These are phyloP conservation scores for Fusarium humuli DNA, from an alignment of 2,329 filamentous ascomycete species.

Conservation along the genomic window DNA sequence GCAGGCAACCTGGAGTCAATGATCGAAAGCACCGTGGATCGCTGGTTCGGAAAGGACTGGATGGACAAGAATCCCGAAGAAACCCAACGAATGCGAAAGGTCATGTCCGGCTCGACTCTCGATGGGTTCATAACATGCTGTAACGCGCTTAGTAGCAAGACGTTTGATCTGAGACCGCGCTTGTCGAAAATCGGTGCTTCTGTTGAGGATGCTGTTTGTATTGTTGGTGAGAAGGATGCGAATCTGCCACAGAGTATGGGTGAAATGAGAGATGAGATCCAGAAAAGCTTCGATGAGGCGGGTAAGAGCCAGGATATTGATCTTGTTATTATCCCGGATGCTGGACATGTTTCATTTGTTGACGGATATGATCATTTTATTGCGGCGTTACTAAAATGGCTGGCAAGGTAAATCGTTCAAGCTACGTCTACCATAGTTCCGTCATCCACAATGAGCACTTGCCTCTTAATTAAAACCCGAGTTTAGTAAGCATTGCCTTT, in stretches of 20 bases:
- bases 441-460: not conserved
- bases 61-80: conserved; percentile 52
- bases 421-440: not conserved
- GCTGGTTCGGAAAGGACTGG: conserved; percentile 57
- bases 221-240: conserved; percentile 58
- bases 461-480: not conserved
- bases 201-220: conserved; percentile 52
- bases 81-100: conserved; percentile 49
- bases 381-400: conserved; percentile 13
- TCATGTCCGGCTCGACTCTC: conserved; percentile 54
- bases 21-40: conserved; percentile 51
- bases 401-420: not conserved
- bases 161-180: conserved; percentile 55
- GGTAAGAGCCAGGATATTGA: conserved; percentile 46
- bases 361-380: conserved; percentile 52
- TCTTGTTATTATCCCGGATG: conserved; percentile 51
- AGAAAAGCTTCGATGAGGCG: conserved; percentile 47
- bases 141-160: conserved; percentile 51
- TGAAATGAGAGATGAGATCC: conserved; percentile 52
- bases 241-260: conserved; percentile 55
- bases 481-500: fast-evolving
- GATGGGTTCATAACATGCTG: conserved; percentile 58
- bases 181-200: conserved; percentile 49
- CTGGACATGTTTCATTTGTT: conserved; percentile 55
- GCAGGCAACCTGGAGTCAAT: conserved; percentile 49